Evolutionary conservation across 441 rosid species (phyloP).

Genomic region (Manihot esculenta): DNA sequence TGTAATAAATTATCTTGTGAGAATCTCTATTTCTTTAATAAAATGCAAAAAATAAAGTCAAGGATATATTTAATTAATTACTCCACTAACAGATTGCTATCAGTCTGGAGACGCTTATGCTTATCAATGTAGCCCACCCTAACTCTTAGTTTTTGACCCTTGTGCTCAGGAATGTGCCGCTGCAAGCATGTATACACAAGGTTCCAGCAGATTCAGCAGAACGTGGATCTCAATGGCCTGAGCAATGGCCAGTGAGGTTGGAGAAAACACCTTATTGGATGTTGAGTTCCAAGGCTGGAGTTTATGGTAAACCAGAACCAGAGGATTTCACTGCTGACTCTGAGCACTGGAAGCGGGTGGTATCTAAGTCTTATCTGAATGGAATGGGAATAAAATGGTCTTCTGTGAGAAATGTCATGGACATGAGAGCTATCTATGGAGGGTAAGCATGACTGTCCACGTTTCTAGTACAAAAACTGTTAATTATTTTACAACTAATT

Average conservation of each 20-base stretch:
- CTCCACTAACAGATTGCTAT: neutral
- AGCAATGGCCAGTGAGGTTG: conserved; percentile 87
- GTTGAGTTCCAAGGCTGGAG: conserved; percentile 74
- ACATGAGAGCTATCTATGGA: conserved; percentile 95
- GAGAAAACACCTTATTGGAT: conserved; percentile 81
- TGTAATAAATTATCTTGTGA: neutral
- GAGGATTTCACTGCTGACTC: conserved; percentile 75
- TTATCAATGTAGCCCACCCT: neutral
- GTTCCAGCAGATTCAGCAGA: conserved; percentile 53
- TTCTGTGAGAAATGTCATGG: conserved; percentile 84
- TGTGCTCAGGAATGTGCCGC: conserved; percentile 72
- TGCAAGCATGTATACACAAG: conserved; percentile 89
- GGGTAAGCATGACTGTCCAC: conserved; percentile 52
- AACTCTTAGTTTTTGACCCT: conserved; percentile 18
- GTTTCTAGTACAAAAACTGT: too few relatives aligned
- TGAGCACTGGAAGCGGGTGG: conserved; percentile 87
- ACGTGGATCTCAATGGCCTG: conserved; percentile 94
- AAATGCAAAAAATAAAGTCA: neutral
- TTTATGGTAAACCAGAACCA: conserved; percentile 87
- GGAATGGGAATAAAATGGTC: conserved; percentile 90
- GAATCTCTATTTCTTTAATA: neutral
- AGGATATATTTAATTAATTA: neutral
- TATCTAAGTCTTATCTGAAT: conserved; percentile 68
- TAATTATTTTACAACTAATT: neutral
- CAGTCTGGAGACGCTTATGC: neutral